These are phyloP conservation scores for Globisporangium recalcitrans DNA, from an alignment of 352 stramenopile genomes.

Conservation along the genomic window DNA sequence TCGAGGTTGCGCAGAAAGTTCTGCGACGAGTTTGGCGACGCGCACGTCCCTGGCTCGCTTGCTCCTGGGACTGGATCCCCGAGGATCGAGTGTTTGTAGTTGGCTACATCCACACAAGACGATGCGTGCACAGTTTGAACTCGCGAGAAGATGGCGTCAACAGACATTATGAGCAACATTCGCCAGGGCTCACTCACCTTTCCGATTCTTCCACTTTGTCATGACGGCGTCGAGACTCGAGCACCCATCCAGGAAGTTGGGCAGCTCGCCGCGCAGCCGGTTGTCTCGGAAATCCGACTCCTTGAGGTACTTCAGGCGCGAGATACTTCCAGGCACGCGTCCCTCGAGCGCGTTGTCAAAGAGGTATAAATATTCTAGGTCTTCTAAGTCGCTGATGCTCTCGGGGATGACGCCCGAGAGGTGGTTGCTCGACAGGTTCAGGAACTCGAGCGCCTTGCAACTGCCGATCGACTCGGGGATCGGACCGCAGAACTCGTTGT, in stretches of 20 bases:
- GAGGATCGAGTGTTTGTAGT: slow-evolving; percentile 64
- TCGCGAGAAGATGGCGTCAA: not conserved
- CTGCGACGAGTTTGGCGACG: slow-evolving; percentile 30
- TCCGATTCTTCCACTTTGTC: slow-evolving; percentile 82
- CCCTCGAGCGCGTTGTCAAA: slow-evolving; percentile 83
- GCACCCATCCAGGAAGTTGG: slow-evolving; percentile 76
- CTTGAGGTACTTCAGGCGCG: slow-evolving; percentile 73
- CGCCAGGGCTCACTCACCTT: slow-evolving; percentile 20
- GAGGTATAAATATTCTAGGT: slow-evolving; percentile 81
- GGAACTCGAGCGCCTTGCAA: slow-evolving; percentile 78
- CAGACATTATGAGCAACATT: not conserved
- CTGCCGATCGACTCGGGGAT: slow-evolving; percentile 66
- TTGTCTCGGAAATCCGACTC: slow-evolving; percentile 81
- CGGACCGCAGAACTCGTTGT: slow-evolving; percentile 62
- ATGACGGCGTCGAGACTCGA: slow-evolving; percentile 75
- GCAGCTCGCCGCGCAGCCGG: slow-evolving; percentile 60
- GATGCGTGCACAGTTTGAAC: not conserved
- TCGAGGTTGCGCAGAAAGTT: slow-evolving; percentile 54
- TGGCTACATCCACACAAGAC: slow-evolving; percentile 25
- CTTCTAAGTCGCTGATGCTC: slow-evolving; percentile 59
- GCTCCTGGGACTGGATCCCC: slow-evolving; percentile 54
- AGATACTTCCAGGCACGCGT: slow-evolving; percentile 54
- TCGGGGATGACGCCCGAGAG: slow-evolving; percentile 66
- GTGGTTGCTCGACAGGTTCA: slow-evolving; percentile 83
- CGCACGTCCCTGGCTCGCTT: slow-evolving; percentile 21